A percentile compares a stretch with the other conserved stretches of the same genome.
Conservation (phyloP, 2,329 filamentous ascomycete species). For the Trichoderma sp. region DNA sequence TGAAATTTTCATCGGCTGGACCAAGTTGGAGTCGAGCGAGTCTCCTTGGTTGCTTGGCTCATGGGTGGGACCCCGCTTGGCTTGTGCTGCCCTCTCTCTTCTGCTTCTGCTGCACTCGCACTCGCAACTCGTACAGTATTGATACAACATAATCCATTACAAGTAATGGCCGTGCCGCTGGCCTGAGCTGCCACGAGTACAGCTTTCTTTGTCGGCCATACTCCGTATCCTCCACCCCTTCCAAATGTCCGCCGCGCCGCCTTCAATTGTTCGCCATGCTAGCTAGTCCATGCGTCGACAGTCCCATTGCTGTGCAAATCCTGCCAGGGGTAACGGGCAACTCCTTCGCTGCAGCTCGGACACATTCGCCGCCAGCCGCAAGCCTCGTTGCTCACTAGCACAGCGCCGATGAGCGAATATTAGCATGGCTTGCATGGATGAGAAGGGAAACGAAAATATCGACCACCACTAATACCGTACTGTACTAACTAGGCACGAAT, state of each 20-base stretch:
- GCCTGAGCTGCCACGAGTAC: background rate
- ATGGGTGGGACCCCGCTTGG: background rate
- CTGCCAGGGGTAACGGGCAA: constrained; percentile 8
- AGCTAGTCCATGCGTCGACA: background rate
- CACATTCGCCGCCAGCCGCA: constrained; percentile 1
- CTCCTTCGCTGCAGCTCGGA: background rate
- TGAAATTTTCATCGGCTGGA: constrained; percentile 9
- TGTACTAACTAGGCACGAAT: background rate
- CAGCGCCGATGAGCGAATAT: constrained; percentile 4
- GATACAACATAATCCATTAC: background rate
- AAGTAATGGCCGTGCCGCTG: background rate
- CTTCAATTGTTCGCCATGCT: background rate
- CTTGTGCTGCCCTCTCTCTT: background rate
- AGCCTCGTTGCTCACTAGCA: constrained; percentile 11
- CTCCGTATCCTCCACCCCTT: background rate
- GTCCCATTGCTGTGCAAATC: background rate
- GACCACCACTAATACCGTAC: background rate
- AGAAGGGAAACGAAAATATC: background rate
- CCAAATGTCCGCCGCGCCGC: background rate
- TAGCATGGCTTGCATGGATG: background rate
- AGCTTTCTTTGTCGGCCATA: background rate
- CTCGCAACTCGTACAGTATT: background rate
- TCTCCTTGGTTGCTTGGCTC: background rate
- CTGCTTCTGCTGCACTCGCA: background rate
- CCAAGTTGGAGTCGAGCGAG: background rate